Evolutionary conservation across 495 filamentous ascomycete genomes (phyloP).

Genomic region (Trichoderma orchidacearum): DNA sequence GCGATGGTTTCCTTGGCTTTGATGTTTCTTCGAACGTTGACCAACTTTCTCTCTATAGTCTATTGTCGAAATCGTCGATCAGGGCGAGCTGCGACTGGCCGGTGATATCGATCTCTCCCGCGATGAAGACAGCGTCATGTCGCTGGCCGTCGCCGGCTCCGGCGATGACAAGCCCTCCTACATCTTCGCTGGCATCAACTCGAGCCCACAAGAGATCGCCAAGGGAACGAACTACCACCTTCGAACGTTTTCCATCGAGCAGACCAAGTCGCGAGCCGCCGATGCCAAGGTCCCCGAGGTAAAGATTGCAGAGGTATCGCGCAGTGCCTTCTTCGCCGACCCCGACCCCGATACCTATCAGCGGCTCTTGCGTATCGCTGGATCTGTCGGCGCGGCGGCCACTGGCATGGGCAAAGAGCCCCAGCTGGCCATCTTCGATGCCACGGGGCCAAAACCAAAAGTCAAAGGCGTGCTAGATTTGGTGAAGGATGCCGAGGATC

Average conservation of each 20-base stretch:
- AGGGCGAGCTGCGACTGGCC: conserved; percentile 44
- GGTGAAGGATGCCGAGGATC: conserved; percentile 62
- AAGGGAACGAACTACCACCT: conserved; percentile 81
- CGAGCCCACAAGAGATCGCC: conserved; percentile 50
- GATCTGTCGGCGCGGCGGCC: conserved; percentile 57
- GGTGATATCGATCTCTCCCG: conserved; percentile 68
- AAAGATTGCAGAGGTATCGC: conserved; percentile 41
- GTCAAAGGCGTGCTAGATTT: conserved; percentile 54
- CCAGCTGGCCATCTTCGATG: conserved; percentile 69
- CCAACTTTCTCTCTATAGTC: conserved; percentile 29
- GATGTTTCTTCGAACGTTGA: conserved; percentile 10
- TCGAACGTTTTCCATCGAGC: conserved; percentile 56
- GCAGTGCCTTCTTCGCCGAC: conserved; percentile 49
- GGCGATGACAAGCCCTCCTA: conserved; percentile 40
- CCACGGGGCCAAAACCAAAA: conserved; percentile 36
- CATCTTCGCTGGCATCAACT: conserved; percentile 80
- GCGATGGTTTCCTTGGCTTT: background rate
- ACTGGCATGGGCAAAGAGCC: conserved; percentile 55
- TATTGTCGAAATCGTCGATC: conserved; percentile 52
- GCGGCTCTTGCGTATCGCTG: conserved; percentile 57
- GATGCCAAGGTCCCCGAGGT: conserved; percentile 20
- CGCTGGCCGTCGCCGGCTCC: conserved; percentile 49
- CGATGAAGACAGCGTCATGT: conserved; percentile 86
- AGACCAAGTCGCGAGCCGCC: conserved; percentile 22
- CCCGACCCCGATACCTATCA: conserved; percentile 62